Conservation (phyloP, 164 flowering plant species). For the Malania oleifera region DNA sequence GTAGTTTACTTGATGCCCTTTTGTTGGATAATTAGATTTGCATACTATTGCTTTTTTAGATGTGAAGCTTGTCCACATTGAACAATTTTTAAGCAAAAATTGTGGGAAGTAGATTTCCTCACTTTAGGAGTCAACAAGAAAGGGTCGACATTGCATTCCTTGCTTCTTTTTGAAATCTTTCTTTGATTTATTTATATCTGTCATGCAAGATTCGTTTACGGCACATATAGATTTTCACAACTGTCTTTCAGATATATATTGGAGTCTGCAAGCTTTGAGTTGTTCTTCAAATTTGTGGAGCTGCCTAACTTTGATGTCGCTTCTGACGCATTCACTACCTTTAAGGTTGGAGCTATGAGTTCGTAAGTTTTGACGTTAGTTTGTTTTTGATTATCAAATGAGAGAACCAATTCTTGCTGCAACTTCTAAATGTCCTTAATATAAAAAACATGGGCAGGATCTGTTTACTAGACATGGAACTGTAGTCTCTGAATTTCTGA, state of each 20-base stretch:
- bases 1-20: no score
- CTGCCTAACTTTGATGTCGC: slow-evolving; percentile 90
- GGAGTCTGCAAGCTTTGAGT: slow-evolving; percentile 84
- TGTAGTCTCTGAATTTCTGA: slow-evolving; percentile 66
- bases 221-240: neutral
- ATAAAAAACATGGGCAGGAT: slow-evolving; percentile 54
- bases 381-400: neutral
- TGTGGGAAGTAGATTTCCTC: no score
- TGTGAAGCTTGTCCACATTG: no score
- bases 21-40: no score
- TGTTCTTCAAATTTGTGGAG: slow-evolving; percentile 94
- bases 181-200: no score
- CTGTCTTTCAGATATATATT: slow-evolving; percentile 72
- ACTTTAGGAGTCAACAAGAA: no score
- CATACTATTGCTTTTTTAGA: no score
- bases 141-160: no score
- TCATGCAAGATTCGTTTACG: neutral
- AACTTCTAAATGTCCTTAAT: slow-evolving; percentile 7
- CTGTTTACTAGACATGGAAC: slow-evolving; percentile 78
- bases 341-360: slow-evolving; percentile 58
- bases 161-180: no score
- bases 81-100: no score
- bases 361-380: slow-evolving; percentile 10
- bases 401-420: neutral
- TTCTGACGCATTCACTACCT: slow-evolving; percentile 93